Evolutionary conservation across 306 rosid species (phyloP).

Genomic region (Citrullus mucosospermus): DNA sequence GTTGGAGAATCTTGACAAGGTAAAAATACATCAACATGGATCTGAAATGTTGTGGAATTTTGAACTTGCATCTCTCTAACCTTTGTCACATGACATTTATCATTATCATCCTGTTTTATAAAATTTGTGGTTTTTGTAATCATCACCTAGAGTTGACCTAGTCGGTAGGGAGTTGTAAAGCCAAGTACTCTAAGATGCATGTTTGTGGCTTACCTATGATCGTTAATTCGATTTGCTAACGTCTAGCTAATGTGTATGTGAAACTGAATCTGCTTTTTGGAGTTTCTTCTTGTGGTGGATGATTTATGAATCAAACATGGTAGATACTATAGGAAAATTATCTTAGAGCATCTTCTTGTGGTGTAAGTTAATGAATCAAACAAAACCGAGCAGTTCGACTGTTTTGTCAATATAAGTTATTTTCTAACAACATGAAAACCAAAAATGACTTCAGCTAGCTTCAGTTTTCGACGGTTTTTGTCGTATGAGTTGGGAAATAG

Average conservation of each 20-base stretch:
- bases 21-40: not conserved
- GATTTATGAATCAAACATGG: not conserved
- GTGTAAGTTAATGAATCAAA: not conserved
- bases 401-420: not conserved
- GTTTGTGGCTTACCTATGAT: not conserved
- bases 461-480: not conserved
- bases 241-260: not conserved
- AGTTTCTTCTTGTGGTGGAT: not conserved
- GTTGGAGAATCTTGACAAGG: constrained; percentile 75
- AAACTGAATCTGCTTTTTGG: not conserved
- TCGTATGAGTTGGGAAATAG: not conserved
- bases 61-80: not conserved
- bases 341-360: not conserved
- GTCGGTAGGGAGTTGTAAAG: not conserved
- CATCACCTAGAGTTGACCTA: not conserved
- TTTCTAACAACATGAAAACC: not conserved
- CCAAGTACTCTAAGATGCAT: not conserved
- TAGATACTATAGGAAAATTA: not conserved
- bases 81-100: not conserved
- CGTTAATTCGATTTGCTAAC: not conserved
- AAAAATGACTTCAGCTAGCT: not conserved
- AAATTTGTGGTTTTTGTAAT: not conserved
- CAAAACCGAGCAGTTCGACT: not conserved
- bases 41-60: not conserved
- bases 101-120: not conserved